Evolutionary conservation across 169 alveolate genomes (phyloP).

Genomic region (Eimeria zaria): DNA sequence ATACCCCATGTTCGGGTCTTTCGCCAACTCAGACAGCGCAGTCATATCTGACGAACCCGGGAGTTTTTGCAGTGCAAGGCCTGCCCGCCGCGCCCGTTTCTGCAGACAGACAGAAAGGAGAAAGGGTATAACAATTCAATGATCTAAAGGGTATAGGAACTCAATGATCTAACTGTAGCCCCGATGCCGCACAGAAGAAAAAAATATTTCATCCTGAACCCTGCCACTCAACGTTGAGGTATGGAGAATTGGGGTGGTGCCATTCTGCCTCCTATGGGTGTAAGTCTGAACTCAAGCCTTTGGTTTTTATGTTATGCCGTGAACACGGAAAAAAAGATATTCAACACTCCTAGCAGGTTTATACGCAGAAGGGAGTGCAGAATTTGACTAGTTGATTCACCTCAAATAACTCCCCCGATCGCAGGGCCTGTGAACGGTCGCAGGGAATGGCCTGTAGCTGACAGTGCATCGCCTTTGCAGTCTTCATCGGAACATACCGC

Average conservation of each 20-base stretch:
- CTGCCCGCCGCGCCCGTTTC: slow-evolving; percentile 74
- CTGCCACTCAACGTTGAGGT: neutral
- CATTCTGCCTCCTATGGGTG: neutral
- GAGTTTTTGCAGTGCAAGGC: slow-evolving; percentile 33
- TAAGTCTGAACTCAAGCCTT: neutral
- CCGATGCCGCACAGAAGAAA: neutral
- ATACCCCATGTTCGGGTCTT: slow-evolving; percentile 47
- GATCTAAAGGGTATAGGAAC: too few relatives aligned
- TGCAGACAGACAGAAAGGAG: neutral
- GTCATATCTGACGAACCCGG: slow-evolving; percentile 4
- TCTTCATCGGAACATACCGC: slow-evolving; percentile 86
- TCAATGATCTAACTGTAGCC: neutral
- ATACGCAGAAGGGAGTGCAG: neutral
- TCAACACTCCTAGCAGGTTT: neutral
- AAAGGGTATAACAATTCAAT: neutral
- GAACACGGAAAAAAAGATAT: neutral
- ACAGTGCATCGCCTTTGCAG: slow-evolving; percentile 85
- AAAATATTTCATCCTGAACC: neutral
- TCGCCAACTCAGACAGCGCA: slow-evolving; percentile 63
- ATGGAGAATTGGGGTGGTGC: neutral
- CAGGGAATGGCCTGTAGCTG: slow-evolving; percentile 84
- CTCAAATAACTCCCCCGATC: slow-evolving; percentile 79
- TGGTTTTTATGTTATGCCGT: neutral
- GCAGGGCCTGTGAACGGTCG: slow-evolving; percentile 53
- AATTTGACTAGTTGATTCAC: neutral